Conservation (phyloP, 371 early-diverging fungal species). For the Polyrhizophydium stewartii region DNA sequence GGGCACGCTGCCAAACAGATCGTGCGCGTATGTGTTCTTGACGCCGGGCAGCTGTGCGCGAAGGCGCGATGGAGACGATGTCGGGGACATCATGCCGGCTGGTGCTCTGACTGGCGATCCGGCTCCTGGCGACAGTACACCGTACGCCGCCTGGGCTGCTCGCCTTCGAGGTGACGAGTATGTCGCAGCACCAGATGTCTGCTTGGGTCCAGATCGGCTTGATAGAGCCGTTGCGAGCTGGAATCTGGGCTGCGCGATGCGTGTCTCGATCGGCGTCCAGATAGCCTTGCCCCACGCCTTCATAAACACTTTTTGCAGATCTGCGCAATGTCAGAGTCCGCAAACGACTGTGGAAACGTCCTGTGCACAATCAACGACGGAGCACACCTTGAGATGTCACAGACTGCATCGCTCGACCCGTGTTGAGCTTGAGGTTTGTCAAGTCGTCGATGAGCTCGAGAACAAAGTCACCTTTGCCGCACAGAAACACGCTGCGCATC, state of each 20-base stretch:
- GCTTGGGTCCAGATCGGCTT: no score
- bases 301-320: background rate
- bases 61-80: slow-evolving; percentile 47
- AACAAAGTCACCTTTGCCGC: slow-evolving; percentile 69
- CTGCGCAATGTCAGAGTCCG: no score
- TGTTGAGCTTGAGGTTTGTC: slow-evolving; percentile 27
- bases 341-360: no score
- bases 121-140: no score
- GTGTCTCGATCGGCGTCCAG: background rate
- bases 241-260: background rate
- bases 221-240: background rate
- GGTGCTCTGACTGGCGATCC: no score
- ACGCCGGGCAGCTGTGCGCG: no score
- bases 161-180: no score
- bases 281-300: background rate
- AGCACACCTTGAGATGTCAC: background rate
- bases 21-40: background rate
- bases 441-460: slow-evolving; percentile 58
- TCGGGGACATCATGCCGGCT: slow-evolving; percentile 15
- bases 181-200: no score
- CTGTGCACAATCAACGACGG: no score
- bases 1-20: no score
- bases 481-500: slow-evolving; percentile 60
- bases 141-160: no score
- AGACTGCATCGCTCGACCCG: background rate